These are phyloP conservation scores for Debaryomycetaceae sp. DNA, from an alignment of 1,139 yeast species.

Conservation along the genomic window DNA sequence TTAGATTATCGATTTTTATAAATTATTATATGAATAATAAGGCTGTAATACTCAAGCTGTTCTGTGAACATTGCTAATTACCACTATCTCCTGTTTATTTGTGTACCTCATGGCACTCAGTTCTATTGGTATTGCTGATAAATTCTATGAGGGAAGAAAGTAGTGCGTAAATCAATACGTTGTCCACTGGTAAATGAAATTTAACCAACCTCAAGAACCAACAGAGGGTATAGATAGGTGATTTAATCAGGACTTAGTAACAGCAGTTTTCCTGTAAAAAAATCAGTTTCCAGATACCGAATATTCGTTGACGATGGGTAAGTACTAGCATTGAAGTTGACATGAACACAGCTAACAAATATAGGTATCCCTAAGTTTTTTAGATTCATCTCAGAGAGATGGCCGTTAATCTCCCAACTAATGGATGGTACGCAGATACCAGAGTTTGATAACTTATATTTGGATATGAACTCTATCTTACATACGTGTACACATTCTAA, in stretches of 20 bases:
- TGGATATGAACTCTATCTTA: conserved; percentile 96
- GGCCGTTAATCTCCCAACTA: conserved; percentile 93
- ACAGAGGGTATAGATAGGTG: neutral
- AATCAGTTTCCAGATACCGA: neutral
- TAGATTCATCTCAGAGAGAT: conserved; percentile 96
- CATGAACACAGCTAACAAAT: conserved; percentile 3
- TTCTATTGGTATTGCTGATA: too few relatives aligned
- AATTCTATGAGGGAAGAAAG: neutral
- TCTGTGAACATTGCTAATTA: too few relatives aligned
- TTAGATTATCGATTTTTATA: neutral
- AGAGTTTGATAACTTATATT: conserved; percentile 89
- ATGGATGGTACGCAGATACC: conserved; percentile 84
- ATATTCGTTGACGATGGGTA: neutral
- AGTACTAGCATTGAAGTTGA: neutral
- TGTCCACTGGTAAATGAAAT: neutral
- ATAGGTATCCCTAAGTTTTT: conserved; percentile 95
- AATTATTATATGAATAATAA: neutral
- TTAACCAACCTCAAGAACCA: neutral
- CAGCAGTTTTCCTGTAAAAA: neutral
- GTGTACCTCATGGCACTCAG: too few relatives aligned
- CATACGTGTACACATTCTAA: conserved; percentile 90
- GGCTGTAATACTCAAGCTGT: too few relatives aligned
- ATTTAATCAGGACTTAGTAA: neutral
- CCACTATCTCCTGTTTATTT: too few relatives aligned
- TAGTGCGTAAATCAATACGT: neutral